Evolutionary conservation across 1,139 yeast genomes (phyloP), one percentile per base, ranked within the genome.

Genomic region (Nakaseomyces bracarensis): DNA sequence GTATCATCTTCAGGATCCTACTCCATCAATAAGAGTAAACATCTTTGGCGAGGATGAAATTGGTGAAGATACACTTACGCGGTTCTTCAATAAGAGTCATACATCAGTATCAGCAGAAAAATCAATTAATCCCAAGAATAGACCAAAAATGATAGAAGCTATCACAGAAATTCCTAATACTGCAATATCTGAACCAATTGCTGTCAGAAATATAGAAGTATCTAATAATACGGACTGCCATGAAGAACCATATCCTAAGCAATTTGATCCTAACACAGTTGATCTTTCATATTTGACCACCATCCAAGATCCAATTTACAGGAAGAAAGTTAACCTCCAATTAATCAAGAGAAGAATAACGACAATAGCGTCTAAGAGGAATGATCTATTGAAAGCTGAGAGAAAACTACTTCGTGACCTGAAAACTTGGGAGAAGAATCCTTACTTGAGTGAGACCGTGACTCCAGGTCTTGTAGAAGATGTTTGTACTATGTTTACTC

Each of bases 341-440:
- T 42, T 52, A 15, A 41, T 55, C n/a, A 49, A 49, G 20, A 57
- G 49, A 25, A 43, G 57, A n/a, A 31, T 57, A 13, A 31, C 34
- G 15, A 43, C 47, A n/a, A 44, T 58, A 30, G 53, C 58, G 2
- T 44, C 43, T 7, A 50, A 47, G 36, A 57, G 54, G 39, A 46
- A 44, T 14, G 56, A 45, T 18, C 47, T 50, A 4, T 42, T 47
- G 5, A 57, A 51, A 36, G 38, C 48, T 11, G 51, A 47, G 8
- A 47, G 47, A 28, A 55, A 52, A 36, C 51, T 57, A 23, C 38
- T 55, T 5, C 44, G 43, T 16, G 58, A 57, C 36, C 34, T 57
- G 26, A 40, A 43, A 10, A 35, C 45, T 14, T 58, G 62, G 62
- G 49, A 53, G 25, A 48, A 52, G 21, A 50, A 49, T 29, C 44